Conservation (phyloP, 306 rosid genomes). For the Prinsepia uniflora region DNA sequence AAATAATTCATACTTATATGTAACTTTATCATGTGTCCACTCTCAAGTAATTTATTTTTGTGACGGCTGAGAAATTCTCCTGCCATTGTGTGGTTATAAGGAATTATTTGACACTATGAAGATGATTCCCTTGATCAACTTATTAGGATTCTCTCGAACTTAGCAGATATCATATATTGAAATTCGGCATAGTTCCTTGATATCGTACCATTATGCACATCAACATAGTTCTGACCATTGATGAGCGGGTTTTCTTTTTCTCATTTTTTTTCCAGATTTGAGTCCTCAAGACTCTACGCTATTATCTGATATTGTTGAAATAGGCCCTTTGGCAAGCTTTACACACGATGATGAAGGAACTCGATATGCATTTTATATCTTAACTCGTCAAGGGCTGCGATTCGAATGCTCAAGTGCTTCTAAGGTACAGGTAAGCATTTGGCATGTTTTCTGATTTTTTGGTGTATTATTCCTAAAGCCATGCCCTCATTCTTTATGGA, state of each 20-base stretch:
- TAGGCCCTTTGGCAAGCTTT: constrained; percentile 59
- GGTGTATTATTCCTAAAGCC: neutral
- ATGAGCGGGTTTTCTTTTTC: neutral
- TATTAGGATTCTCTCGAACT: no score
- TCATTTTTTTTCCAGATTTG: constrained; percentile 35
- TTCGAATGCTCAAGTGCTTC: constrained; percentile 82
- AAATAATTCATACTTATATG: neutral
- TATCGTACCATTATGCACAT: neutral
- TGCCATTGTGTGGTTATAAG: neutral
- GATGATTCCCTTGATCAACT: no score
- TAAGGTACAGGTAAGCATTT: constrained; percentile 52
- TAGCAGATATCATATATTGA: neutral
- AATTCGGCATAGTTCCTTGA: neutral
- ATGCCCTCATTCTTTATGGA: neutral
- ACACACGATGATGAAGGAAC: constrained; percentile 57
- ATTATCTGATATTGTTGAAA: constrained; percentile 67
- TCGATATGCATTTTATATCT: constrained; percentile 56
- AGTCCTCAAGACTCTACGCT: constrained; percentile 63
- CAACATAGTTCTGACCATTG: constrained; percentile 7
- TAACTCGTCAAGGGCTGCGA: constrained; percentile 70
- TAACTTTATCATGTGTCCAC: no score
- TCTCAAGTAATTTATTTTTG: neutral
- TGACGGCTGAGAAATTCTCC: neutral
- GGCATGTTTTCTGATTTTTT: neutral
- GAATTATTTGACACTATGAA: neutral